These are phyloP conservation scores for Arthrobotrys megalospora DNA, from an alignment of 2,329 filamentous ascomycete genomes.

Conservation along the genomic window DNA sequence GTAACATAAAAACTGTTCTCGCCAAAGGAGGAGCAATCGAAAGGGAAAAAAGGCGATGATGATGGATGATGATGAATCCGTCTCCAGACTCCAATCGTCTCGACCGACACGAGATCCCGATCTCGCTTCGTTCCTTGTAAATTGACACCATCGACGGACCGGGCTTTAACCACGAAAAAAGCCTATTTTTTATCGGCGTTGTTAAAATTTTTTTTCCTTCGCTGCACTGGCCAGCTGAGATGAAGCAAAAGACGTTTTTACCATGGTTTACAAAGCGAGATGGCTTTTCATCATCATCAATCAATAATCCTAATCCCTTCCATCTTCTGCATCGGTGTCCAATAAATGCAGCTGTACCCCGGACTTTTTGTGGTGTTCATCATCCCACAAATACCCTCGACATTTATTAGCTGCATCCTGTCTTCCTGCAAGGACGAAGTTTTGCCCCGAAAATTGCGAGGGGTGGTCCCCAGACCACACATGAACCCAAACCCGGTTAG, in stretches of 20 bases:
- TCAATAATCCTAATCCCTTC: neutral
- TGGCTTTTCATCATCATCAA: constrained; percentile 17
- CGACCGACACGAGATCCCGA: constrained; percentile 12
- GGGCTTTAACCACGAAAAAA: constrained; percentile 20
- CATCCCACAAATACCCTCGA: constrained; percentile 26
- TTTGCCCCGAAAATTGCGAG: constrained; percentile 47
- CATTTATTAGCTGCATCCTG: constrained; percentile 2
- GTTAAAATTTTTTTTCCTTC: constrained; percentile 26
- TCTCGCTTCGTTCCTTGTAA: constrained; percentile 37
- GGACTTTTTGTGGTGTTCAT: constrained; percentile 7
- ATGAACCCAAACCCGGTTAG: constrained; percentile 37
- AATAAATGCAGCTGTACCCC: constrained; percentile 45
- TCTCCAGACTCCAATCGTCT: constrained; percentile 28
- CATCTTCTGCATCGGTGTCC: constrained; percentile 46
- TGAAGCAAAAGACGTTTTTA: constrained; percentile 10
- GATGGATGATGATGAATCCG: neutral
- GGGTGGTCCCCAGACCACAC: neutral
- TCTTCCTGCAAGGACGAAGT: constrained; percentile 34
- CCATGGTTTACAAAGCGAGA: constrained; percentile 1
- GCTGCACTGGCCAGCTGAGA: neutral
- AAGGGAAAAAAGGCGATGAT: neutral
- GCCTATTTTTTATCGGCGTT: constrained; percentile 45
- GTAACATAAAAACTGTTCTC: neutral
- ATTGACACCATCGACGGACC: constrained; percentile 12
- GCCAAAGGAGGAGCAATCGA: neutral